Base-by-base conservation (phyloP, 768 basidiomycete genomes). In the Mycena metata region DNA sequence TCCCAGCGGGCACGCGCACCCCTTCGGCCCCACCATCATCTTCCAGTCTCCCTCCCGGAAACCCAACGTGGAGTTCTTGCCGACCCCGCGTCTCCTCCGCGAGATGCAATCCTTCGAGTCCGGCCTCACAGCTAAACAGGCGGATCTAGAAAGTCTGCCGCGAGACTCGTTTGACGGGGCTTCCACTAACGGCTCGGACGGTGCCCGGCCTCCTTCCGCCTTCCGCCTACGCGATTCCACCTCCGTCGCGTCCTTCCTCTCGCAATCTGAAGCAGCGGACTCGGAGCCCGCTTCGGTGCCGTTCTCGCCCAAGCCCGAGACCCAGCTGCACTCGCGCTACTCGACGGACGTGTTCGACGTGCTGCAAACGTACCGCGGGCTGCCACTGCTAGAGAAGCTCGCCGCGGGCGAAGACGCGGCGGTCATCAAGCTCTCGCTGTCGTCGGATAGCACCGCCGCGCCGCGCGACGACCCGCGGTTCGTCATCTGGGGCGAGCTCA, bases 81-180 rank as follows among this genome's bases (percentile, higher is more conserved):
- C 83, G 5, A 72, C 85, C 2, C 84, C 88, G 1, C 88, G 86
- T 5, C 82, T 83, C 47, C 76, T 96, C n/a, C 90, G 93, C 24
- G 91, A 91, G 76, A 92, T 95, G 90, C 93, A 95, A 71, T 93
- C 92, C 0, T 96, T 95, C 74, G 94, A 96, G 71, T 95, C 93
- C 5, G 90, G 89, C 1, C 77, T 92, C 42, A 96, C 94, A 0
- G 93, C 92, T 0, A 86, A 89, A 24, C 91, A 91, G 54, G 76
- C 74, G 41, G 84, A 84, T 26, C 26, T 58, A 26, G 71, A 69
- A 46, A 42, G 66, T 24, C 35, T 50, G 35, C n/a, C 60, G 21
- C 39, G 39, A 39, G 39, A 39, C 39, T 66, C 41, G 6, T 63
- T 59, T 24, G 65, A 67, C 24, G 61, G 26, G 21, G 70, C 33